Percentiles rank a stretch among this genome's conserved stretches.
Evolutionary conservation across 2,329 filamentous ascomycete genomes (phyloP).

Genomic region (Claviceps paspali): DNA sequence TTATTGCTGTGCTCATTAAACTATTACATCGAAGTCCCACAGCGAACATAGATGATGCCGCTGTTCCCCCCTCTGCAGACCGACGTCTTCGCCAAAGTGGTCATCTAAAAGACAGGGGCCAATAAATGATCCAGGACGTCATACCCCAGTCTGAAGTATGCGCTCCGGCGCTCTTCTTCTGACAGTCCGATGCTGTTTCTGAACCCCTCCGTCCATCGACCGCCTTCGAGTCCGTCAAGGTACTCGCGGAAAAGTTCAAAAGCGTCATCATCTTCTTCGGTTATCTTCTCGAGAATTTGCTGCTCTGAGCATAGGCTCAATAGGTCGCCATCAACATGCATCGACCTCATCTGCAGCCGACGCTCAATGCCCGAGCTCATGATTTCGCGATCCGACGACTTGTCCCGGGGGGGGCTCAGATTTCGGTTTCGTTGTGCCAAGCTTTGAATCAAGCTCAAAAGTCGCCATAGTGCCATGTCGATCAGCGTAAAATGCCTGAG

Average conservation of each 20-base stretch:
- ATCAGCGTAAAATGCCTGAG: slow-evolving; percentile 57
- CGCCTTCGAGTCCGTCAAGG: slow-evolving; percentile 33
- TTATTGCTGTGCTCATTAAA: too few relatives aligned
- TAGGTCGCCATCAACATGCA: slow-evolving; percentile 56
- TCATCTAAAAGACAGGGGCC: slow-evolving; percentile 33
- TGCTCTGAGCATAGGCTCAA: slow-evolving; percentile 37
- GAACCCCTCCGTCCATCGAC: slow-evolving; percentile 22
- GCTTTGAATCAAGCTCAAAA: slow-evolving; percentile 61
- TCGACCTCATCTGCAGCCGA: slow-evolving; percentile 26
- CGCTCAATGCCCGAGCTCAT: slow-evolving; percentile 21
- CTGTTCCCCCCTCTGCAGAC: too few relatives aligned
- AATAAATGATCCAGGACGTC: slow-evolving; percentile 38
- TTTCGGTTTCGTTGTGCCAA: slow-evolving; percentile 35
- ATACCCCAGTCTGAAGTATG: slow-evolving; percentile 36
- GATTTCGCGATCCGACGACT: slow-evolving; percentile 4
- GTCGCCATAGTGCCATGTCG: slow-evolving; percentile 41
- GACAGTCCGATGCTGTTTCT: slow-evolving; percentile 7
- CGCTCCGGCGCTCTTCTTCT: slow-evolving; percentile 11
- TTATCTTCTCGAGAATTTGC: slow-evolving; percentile 28
- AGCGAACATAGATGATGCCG: too few relatives aligned
- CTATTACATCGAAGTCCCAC: too few relatives aligned
- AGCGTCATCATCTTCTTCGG: slow-evolving; percentile 17
- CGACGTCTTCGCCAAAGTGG: too few relatives aligned
- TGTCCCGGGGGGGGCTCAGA: slow-evolving; percentile 25
- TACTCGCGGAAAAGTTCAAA: slow-evolving; percentile 30